Evolutionary conservation across 148 eudicot genomes (phyloP).

Genomic region (Chenopodium suecicum): DNA sequence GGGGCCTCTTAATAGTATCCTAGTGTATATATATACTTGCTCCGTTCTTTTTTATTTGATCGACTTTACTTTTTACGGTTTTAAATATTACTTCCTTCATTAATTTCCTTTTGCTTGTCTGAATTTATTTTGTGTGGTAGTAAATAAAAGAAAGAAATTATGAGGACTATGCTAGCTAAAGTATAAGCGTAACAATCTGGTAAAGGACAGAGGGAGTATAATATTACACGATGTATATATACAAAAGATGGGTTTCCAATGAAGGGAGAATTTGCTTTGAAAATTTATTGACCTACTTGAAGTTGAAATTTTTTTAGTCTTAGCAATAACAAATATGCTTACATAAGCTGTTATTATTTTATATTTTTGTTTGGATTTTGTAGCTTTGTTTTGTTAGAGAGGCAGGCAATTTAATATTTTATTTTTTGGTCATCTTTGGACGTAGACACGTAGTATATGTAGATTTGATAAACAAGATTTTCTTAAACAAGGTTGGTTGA

Average conservation of each 20-base stretch:
- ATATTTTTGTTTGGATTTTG: neutral
- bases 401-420: neutral
- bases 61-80: too few relatives aligned
- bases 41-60: too few relatives aligned
- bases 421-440: neutral
- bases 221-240: too few relatives aligned
- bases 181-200: too few relatives aligned
- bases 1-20: constrained; percentile 12
- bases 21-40: neutral
- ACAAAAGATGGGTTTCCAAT: too few relatives aligned
- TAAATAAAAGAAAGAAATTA: too few relatives aligned
- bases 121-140: too few relatives aligned
- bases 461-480: neutral
- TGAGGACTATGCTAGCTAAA: too few relatives aligned
- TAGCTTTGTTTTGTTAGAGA: neutral
- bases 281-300: neutral
- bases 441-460: neutral
- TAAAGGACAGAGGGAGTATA: too few relatives aligned
- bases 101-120: too few relatives aligned
- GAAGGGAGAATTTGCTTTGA: neutral
- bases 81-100: too few relatives aligned
- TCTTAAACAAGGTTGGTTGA: neutral
- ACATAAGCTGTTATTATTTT: neutral
- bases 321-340: neutral
- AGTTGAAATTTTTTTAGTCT: neutral